Evolutionary conservation across 345 rosid species (phyloP).

Genomic region (Salix suchowensis): DNA sequence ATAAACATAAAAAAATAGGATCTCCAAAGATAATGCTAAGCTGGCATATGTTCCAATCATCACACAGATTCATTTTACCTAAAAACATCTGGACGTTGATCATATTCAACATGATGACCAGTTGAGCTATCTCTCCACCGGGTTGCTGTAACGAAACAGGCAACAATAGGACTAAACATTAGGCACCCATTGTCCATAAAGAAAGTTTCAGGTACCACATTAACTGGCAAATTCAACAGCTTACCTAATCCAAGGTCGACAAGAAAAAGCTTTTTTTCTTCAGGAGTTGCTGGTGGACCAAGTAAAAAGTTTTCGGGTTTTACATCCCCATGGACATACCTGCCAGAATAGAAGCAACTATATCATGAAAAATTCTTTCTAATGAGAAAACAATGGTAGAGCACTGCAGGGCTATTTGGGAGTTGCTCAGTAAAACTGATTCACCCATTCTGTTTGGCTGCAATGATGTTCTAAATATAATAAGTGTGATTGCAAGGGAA

Average conservation of each 20-base stretch:
- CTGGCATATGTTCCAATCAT: neutral
- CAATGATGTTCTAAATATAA: neutral
- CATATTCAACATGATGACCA: conserved; percentile 90
- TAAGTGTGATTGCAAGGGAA: neutral
- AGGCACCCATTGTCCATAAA: neutral
- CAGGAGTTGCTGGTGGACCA: conserved; percentile 77
- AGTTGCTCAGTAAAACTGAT: neutral
- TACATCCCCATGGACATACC: conserved; percentile 97
- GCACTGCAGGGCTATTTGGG: neutral
- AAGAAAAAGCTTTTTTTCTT: conserved; percentile 84
- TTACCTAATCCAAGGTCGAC: conserved; percentile 92
- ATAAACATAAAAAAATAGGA: neutral
- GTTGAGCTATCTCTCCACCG: conserved; percentile 81
- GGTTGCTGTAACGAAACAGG: conserved; percentile 52
- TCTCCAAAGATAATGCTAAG: neutral
- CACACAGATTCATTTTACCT: conserved; percentile 38
- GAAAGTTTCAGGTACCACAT: neutral
- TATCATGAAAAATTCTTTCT: conserved; percentile 2
- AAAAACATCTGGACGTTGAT: conserved; percentile 97
- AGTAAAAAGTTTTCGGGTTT: conserved; percentile 97
- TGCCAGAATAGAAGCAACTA: conserved; percentile 31
- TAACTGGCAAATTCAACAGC: conserved; percentile 1
- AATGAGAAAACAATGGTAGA: neutral
- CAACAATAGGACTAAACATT: conserved; percentile 6
- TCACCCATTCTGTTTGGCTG: neutral